These are phyloP conservation scores for Fusarium sacchari DNA, from an alignment of 2,329 filamentous ascomycete genomes.

Conservation along the genomic window DNA sequence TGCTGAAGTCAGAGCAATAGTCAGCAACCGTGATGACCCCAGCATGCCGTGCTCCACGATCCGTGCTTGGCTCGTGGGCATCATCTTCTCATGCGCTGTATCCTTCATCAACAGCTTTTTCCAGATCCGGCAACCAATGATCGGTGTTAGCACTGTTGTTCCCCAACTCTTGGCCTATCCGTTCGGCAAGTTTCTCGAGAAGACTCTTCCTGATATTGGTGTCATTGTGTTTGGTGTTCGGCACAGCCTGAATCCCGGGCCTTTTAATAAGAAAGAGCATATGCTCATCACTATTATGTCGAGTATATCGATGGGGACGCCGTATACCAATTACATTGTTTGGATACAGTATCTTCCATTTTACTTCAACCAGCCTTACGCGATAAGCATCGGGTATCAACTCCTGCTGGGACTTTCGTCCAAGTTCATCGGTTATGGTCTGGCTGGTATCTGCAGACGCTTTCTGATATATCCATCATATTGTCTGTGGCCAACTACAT, in stretches of 20 bases:
- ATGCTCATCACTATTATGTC: conserved; percentile 70
- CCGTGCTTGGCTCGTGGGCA: conserved; percentile 63
- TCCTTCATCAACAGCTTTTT: conserved; percentile 67
- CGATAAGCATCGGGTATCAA: conserved; percentile 60
- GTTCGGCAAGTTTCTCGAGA: conserved; percentile 61
- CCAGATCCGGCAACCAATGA: conserved; percentile 64
- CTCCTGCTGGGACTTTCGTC: conserved; percentile 61
- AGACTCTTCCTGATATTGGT: conserved; percentile 59
- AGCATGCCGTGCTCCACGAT: conserved; percentile 63
- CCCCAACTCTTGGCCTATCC: conserved; percentile 68
- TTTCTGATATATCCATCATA: conserved; percentile 64
- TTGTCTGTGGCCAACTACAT: conserved; percentile 63
- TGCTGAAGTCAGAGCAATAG: conserved; percentile 64
- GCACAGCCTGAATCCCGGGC: conserved; percentile 64
- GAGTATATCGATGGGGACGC: conserved; percentile 62
- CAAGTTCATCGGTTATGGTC: conserved; percentile 65
- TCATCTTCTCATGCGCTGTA: conserved; percentile 59
- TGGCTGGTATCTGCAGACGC: conserved; percentile 60
- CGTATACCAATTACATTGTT: conserved; percentile 61
- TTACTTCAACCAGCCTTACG: conserved; percentile 63
- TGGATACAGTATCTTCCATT: conserved; percentile 60
- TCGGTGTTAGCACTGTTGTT: conserved; percentile 62
- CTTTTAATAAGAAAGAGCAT: conserved; percentile 69
- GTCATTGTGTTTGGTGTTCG: conserved; percentile 58
- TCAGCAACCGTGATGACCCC: conserved; percentile 63